Evolutionary conservation across 805 yeast species (phyloP).

Genomic region (Candida koratica): DNA sequence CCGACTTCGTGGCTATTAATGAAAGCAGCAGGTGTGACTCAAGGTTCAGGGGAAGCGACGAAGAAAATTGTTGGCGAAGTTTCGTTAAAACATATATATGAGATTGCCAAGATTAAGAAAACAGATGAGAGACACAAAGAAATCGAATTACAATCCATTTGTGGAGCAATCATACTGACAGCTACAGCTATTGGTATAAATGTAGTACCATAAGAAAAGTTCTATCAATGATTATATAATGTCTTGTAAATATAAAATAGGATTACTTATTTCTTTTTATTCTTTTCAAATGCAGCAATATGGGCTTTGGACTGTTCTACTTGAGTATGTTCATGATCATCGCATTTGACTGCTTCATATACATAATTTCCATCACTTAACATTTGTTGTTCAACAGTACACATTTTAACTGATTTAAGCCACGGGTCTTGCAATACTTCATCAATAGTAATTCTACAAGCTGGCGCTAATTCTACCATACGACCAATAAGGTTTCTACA

Average conservation of each 20-base stretch:
- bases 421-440: slow-evolving; percentile 73
- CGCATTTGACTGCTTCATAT: slow-evolving; percentile 39
- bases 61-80: slow-evolving; percentile 58
- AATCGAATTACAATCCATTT: slow-evolving; percentile 67
- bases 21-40: slow-evolving; percentile 73
- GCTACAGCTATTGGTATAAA: slow-evolving; percentile 88
- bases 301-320: slow-evolving; percentile 95
- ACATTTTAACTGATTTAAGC: slow-evolving; percentile 62
- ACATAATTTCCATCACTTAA: slow-evolving; percentile 32
- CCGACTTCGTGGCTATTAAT: slow-evolving; percentile 83
- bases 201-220: slow-evolving; percentile 54
- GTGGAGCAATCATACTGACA: slow-evolving; percentile 78
- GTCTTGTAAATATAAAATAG: slow-evolving; percentile 3
- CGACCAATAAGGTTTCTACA: slow-evolving; percentile 62
- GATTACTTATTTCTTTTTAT: slow-evolving; percentile 50
- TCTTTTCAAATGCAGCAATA: slow-evolving; percentile 87
- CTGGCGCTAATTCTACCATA: slow-evolving; percentile 84
- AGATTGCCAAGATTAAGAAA: slow-evolving; percentile 90
- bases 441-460: slow-evolving; percentile 76
- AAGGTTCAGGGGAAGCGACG: slow-evolving; percentile 73
- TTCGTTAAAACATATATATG: slow-evolving; percentile 86
- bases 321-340: slow-evolving; percentile 75
- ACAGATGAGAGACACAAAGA: slow-evolving; percentile 75
- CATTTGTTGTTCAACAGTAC: slow-evolving; percentile 50
- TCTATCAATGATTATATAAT: background rate